Conservation (phyloP, 192 early-diverging fungal species). For the Backusella liffmaniae region DNA sequence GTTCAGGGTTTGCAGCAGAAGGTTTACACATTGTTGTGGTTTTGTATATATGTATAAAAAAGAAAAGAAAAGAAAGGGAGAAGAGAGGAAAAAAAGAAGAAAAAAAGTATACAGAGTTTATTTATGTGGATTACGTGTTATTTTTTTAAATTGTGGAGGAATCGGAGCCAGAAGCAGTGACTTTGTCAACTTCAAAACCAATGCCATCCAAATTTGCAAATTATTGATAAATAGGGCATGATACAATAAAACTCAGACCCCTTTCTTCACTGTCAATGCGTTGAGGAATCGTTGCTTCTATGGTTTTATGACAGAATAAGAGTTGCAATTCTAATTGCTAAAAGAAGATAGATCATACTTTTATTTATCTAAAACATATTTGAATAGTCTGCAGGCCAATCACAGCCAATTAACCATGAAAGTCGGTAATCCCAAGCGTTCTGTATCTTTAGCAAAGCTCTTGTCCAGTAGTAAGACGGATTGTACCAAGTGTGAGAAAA, state of each 20-base stretch:
- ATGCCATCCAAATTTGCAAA: neutral
- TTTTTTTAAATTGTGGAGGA: neutral
- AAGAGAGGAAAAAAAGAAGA: neutral
- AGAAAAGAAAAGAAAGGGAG: neutral
- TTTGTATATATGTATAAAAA: neutral
- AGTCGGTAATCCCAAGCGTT: neutral
- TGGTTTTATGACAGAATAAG: neutral
- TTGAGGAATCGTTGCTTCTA: neutral
- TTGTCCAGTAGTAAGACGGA: neutral
- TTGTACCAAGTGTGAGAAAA: neutral
- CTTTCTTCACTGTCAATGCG: neutral
- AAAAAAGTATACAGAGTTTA: neutral
- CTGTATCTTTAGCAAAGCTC: neutral
- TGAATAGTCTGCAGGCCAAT: neutral
- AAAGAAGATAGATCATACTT: neutral
- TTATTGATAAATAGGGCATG: neutral
- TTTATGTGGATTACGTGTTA: conserved; percentile 4
- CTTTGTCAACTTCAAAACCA: neutral
- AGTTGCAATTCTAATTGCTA: too few relatives aligned
- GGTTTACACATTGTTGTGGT: conserved; percentile 6
- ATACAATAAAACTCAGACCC: neutral
- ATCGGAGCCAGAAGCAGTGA: conserved; percentile 3
- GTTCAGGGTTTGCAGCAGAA: neutral
- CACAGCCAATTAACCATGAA: neutral
- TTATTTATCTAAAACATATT: neutral